phyloP scores from a whole-genome alignment of 2,329 filamentous ascomycete species.

The Cryphonectria naterciae region DNA sequence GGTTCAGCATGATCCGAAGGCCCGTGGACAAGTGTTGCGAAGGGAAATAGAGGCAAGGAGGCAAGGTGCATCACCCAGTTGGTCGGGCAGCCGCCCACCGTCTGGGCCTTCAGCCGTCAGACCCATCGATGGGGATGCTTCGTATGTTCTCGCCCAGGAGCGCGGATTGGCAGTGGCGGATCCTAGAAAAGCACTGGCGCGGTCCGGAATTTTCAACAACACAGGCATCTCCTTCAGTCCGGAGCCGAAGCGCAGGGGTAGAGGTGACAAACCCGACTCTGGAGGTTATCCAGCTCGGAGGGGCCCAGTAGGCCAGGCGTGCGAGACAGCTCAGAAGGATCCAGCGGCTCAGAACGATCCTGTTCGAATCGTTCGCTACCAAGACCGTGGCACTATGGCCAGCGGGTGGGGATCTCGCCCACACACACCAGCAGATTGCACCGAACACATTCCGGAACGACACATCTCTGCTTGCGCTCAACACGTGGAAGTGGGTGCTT shows the following conservation, averaged over 20 bases:
- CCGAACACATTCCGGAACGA: neutral
- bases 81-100: conserved; percentile 31
- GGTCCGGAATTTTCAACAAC: conserved; percentile 14
- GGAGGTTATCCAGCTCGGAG: neutral
- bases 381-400: conserved; percentile 31
- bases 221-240: neutral
- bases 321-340: neutral
- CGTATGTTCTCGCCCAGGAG: too few relatives aligned
- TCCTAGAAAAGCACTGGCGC: conserved; percentile 2
- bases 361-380: conserved; percentile 30
- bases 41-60: conserved; percentile 14
- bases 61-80: conserved; percentile 31
- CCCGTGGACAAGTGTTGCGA: neutral
- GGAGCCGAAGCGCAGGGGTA: neutral
- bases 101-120: neutral
- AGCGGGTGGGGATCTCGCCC: neutral
- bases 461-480: neutral
- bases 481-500: neutral
- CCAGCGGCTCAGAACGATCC: neutral
- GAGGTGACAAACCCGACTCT: too few relatives aligned
- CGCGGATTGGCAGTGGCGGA: conserved; percentile 3
- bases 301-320: neutral
- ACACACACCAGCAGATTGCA: neutral
- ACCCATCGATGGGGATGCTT: neutral
- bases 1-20: neutral